phyloP scores from a whole-genome alignment of 2,329 filamentous ascomycete species.

The Xylaria sp. region DNA sequence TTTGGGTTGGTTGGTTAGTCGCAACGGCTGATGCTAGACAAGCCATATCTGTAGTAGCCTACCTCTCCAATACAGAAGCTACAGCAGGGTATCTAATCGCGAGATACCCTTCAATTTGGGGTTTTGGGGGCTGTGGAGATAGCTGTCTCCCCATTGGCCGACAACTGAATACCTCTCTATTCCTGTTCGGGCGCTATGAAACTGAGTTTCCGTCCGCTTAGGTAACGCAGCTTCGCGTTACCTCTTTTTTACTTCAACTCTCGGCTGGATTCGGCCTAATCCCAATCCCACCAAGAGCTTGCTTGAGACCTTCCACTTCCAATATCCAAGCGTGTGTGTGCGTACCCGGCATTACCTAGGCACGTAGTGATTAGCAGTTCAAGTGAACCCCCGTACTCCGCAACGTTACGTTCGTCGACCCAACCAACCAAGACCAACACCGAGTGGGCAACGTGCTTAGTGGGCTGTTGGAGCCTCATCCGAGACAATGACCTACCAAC shows the following conservation, averaged over 20 bases:
- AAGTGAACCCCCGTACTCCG: constrained; percentile 34
- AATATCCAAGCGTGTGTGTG: neutral
- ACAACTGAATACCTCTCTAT: neutral
- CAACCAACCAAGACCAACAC: constrained; percentile 25
- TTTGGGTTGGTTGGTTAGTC: no score
- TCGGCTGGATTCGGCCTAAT: constrained; percentile 33
- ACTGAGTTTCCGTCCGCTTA: constrained; percentile 15
- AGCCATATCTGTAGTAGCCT: no score
- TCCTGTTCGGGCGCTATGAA: constrained; percentile 3
- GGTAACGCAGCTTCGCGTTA: constrained; percentile 13
- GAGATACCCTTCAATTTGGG: no score
- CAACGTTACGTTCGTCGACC: constrained; percentile 47
- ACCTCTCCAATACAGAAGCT: no score
- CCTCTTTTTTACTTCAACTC: neutral
- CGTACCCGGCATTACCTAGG: neutral
- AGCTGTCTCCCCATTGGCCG: constrained; percentile 20
- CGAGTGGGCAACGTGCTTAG: constrained; percentile 15
- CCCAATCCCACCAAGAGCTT: constrained; percentile 24
- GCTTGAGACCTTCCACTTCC: constrained; percentile 33
- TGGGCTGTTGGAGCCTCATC: constrained; percentile 41
- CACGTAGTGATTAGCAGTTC: neutral
- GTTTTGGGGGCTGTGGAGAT: neutral
- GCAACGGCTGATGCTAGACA: no score
- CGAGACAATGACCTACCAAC: constrained; percentile 36
- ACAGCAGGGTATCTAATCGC: no score